Conservation (phyloP, 331 rosid species). For the Malus hybrid region DNA sequence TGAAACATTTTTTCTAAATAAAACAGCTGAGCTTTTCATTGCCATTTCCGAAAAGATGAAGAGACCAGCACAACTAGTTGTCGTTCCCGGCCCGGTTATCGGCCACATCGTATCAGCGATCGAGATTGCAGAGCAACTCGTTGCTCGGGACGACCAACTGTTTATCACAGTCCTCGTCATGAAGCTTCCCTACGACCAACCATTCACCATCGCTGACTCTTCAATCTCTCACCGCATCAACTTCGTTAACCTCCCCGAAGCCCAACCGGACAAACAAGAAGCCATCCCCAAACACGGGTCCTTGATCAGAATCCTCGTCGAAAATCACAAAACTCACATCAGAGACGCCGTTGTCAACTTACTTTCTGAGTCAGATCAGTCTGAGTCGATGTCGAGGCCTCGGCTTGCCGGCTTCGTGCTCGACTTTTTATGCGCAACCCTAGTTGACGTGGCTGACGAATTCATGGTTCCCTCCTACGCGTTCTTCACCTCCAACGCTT, state of each 20-base stretch:
- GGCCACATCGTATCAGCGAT: conserved; percentile 22
- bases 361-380: not conserved
- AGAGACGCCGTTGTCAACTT: conserved; percentile 1
- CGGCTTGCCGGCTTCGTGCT: conserved; percentile 20
- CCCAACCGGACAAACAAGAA: not conserved
- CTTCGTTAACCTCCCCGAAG: conserved; percentile 16
- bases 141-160: not conserved
- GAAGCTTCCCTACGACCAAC: not conserved
- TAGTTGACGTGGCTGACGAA: conserved; percentile 32
- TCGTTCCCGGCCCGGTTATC: conserved; percentile 11
- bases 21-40: not conserved
- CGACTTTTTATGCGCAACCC: conserved; percentile 21
- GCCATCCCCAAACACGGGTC: too few relatives aligned
- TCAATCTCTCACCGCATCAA: conserved; percentile 13
- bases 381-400: not conserved
- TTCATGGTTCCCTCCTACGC: conserved; percentile 16
- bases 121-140: conserved; percentile 15
- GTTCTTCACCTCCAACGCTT: conserved; percentile 18
- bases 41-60: not conserved
- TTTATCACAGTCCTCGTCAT: conserved; percentile 23
- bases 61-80: conserved; percentile 16
- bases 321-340: conserved; percentile 1
- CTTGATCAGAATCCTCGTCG: not conserved
- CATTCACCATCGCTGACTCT: not conserved
- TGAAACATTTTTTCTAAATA: too few relatives aligned